A percentile compares a stretch with the other conserved stretches of the same genome.
phyloP scores from a whole-genome alignment of 2,329 filamentous ascomycete genomes.

The Fusarium musae region DNA sequence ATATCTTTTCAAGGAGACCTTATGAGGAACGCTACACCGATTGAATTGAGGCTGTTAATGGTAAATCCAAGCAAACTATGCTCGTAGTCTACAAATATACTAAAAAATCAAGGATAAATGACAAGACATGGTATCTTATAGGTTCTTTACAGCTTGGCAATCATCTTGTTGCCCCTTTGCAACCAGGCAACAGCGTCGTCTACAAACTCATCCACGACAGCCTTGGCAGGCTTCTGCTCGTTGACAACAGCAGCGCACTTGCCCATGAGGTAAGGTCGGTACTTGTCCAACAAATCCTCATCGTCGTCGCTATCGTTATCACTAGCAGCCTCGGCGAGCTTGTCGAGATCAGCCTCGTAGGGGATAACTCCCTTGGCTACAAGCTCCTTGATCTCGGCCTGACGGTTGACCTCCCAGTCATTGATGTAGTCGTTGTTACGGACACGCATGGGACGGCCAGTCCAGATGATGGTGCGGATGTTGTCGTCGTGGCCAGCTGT shows the following conservation, averaged over 20 bases:
- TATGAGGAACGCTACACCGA: background rate
- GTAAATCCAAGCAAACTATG: slow-evolving; percentile 23
- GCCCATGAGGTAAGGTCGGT: slow-evolving; percentile 93
- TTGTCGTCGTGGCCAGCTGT: slow-evolving; percentile 96
- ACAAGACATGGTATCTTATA: slow-evolving; percentile 10
- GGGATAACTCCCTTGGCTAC: slow-evolving; percentile 90
- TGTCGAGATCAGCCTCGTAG: slow-evolving; percentile 94
- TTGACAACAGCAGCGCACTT: slow-evolving; percentile 95
- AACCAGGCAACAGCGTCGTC: slow-evolving; percentile 79
- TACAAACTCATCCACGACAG: slow-evolving; percentile 94
- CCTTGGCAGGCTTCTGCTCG: slow-evolving; percentile 91
- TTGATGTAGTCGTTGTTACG: slow-evolving; percentile 92
- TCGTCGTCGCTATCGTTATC: slow-evolving; percentile 76
- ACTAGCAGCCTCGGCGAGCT: slow-evolving; percentile 71
- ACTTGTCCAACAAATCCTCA: slow-evolving; percentile 91
- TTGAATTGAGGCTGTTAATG: slow-evolving; percentile 6
- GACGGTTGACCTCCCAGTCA: slow-evolving; percentile 95
- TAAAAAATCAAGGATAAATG: slow-evolving; percentile 21
- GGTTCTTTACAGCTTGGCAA: slow-evolving; percentile 73
- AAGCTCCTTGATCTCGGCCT: slow-evolving; percentile 90
- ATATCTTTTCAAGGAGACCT: background rate
- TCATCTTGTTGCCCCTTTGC: slow-evolving; percentile 73
- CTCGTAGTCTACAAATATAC: slow-evolving; percentile 42
- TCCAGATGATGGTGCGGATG: slow-evolving; percentile 97
- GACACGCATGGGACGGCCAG: slow-evolving; percentile 92